These are phyloP conservation scores for Pyrus bretschneideri DNA, from an alignment of 306 rosid species.

Conservation along the genomic window DNA sequence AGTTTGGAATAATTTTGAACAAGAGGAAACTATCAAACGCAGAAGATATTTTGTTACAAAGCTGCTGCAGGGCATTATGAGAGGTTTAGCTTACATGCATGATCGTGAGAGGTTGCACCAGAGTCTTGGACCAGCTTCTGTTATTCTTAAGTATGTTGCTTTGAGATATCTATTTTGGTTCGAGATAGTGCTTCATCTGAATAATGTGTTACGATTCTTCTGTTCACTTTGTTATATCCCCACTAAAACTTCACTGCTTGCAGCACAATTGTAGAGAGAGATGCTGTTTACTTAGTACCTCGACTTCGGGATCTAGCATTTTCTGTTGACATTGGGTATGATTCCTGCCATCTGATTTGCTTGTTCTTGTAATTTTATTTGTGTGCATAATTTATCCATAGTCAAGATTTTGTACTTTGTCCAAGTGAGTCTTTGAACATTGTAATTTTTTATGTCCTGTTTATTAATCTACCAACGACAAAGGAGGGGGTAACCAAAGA, in stretches of 20 bases:
- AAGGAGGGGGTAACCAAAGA: neutral
- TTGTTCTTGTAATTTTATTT: neutral
- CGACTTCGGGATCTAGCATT: constrained; percentile 87
- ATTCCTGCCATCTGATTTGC: neutral
- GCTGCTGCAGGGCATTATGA: constrained; percentile 74
- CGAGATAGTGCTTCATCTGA: constrained; percentile 4
- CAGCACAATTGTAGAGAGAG: constrained; percentile 78
- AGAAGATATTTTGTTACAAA: constrained; percentile 52
- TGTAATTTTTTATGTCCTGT: neutral
- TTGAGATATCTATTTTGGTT: constrained; percentile 14
- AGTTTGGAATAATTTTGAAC: constrained; percentile 71
- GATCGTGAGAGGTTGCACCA: constrained; percentile 75
- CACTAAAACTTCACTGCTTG: constrained; percentile 12
- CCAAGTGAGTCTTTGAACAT: neutral
- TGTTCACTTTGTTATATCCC: neutral
- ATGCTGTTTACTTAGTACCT: constrained; percentile 71
- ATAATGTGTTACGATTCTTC: neutral
- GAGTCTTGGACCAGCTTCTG: constrained; percentile 94
- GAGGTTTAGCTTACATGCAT: constrained; percentile 80
- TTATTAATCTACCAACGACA: neutral
- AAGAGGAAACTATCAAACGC: constrained; percentile 41
- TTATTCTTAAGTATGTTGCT: constrained; percentile 65
- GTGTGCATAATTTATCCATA: neutral
- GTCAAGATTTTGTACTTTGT: neutral
- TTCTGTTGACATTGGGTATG: constrained; percentile 73